Percentiles rank a stretch among this genome's conserved stretches.
These are phyloP conservation scores for Pleurotus citrinopileatus DNA, from an alignment of 768 basidiomycete genomes.

Conservation along the genomic window DNA sequence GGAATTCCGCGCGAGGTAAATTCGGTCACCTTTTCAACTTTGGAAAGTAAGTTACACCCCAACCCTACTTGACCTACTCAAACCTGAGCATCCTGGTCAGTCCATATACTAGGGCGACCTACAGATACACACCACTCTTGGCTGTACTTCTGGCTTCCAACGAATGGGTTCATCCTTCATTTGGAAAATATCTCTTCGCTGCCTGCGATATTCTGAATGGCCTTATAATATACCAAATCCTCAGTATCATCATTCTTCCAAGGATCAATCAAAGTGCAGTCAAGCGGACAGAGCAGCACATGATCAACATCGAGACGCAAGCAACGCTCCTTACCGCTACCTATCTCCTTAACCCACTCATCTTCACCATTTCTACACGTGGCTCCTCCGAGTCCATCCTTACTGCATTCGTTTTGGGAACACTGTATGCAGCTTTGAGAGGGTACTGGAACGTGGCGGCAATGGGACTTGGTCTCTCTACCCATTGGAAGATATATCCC, in stretches of 20 bases:
- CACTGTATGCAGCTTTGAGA: constrained; percentile 58
- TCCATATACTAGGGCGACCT: constrained; percentile 89
- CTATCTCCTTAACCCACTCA: constrained; percentile 91
- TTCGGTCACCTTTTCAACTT: constrained; percentile 34
- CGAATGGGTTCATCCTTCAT: constrained; percentile 73
- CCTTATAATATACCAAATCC: constrained; percentile 61
- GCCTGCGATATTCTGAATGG: constrained; percentile 81
- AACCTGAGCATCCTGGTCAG: constrained; percentile 35
- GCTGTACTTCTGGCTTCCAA: constrained; percentile 83
- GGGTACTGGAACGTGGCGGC: constrained; percentile 66
- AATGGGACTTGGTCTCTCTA: constrained; percentile 71
- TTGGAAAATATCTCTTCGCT: constrained; percentile 91
- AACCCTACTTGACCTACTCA: constrained; percentile 12
- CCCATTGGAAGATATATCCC: constrained; percentile 98
- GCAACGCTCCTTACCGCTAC: constrained; percentile 62
- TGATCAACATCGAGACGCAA: constrained; percentile 14
- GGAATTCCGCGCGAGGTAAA: constrained; percentile 62
- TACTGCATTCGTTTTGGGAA: constrained; percentile 71
- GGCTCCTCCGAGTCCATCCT: constrained; percentile 94
- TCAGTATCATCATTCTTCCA: constrained; percentile 49
- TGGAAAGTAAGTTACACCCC: constrained; percentile 67
- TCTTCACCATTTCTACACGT: constrained; percentile 94
- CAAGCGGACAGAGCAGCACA: constrained; percentile 13
- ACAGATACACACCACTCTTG: constrained; percentile 94
- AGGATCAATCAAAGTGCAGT: background rate